Evolutionary conservation across 805 yeast genomes (phyloP), one percentile per base, ranked within the genome.

Genomic region (Metschnikowia colocasiae): DNA sequence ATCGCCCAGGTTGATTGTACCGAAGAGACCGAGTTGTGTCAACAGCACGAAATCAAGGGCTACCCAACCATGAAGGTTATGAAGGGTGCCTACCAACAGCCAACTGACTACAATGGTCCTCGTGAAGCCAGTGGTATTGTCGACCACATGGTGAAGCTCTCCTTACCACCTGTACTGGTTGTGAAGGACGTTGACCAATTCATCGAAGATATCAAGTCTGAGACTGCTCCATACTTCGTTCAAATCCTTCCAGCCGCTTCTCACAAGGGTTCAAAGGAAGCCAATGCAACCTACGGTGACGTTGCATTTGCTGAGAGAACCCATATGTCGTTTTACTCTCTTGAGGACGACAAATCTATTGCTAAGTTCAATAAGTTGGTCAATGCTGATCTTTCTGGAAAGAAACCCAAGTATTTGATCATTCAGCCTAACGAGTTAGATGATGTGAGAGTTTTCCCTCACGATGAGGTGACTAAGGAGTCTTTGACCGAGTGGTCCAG

Each of bases 1-100:
- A 73, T 88, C 60, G 95, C 89, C 40, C 95, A 88, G 73, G 73
- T 88, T 55, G 95, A 88, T 67, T 88, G 96, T 78, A 84, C 90
- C 30, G 87, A 78, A 58, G 83, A 88, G 57, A 78, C 78, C 59
- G 84, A 80, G 15, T 74, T 88, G 53, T 88, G 96, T 69, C 72
- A 73, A 58, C 72, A 76, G 36, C 82, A 76, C 51, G 87, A 80
- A 25, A 77, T 88, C 56, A 81, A 74, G 68, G 96, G 96, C 47
- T 88, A 85, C 71, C 96, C 96, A 64, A 82, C 92, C 30, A 68
- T 88, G 67, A 87, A 86, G 70, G 79, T 89, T 26, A 81, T 86
- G 71, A 81, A 84, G 64, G 80, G 79, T 52, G 50, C 54, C 18
- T 67, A 63, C 40, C 53, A 52, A 12, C 59, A 66, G 30, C 75